phyloP scores from a whole-genome alignment of 495 filamentous ascomycete genomes.

The Elasticomyces elasticus region DNA sequence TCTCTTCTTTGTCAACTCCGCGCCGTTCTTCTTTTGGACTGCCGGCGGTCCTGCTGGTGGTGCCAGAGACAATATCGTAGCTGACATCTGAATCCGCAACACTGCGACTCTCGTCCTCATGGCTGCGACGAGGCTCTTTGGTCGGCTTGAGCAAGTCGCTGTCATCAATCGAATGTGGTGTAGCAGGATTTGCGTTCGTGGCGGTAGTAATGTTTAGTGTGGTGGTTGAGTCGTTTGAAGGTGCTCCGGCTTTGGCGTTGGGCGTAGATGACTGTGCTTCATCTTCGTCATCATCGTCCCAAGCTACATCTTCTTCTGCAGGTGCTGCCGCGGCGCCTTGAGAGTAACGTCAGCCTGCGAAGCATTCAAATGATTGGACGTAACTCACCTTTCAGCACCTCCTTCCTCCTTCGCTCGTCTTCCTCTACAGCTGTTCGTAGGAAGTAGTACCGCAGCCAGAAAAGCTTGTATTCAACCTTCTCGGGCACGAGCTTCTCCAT shows the following conservation, averaged over 20 bases:
- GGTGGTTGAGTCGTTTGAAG: slow-evolving; percentile 12
- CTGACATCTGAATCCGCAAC: slow-evolving; percentile 82
- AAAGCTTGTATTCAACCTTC: slow-evolving; percentile 72
- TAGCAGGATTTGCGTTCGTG: slow-evolving; percentile 20
- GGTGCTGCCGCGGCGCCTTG: slow-evolving; percentile 46
- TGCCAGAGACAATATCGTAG: slow-evolving; percentile 86
- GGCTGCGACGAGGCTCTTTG: slow-evolving; percentile 62
- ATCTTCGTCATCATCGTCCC: slow-evolving; percentile 72
- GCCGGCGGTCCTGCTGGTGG: slow-evolving; percentile 63
- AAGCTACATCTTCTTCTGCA: slow-evolving; percentile 68
- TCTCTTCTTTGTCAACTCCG: slow-evolving; percentile 44
- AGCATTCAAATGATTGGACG: background rate
- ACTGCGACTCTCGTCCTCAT: slow-evolving; percentile 61
- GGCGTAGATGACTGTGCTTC: slow-evolving; percentile 40
- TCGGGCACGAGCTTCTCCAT: slow-evolving; percentile 97
- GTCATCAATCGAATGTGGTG: slow-evolving; percentile 20
- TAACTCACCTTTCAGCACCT: slow-evolving; percentile 76
- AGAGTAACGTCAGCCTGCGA: background rate
- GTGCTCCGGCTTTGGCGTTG: slow-evolving; percentile 11
- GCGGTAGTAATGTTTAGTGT: slow-evolving; percentile 20
- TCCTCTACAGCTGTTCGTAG: slow-evolving; percentile 85
- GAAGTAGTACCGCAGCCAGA: slow-evolving; percentile 97
- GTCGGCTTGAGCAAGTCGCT: slow-evolving; percentile 31
- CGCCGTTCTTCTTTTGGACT: slow-evolving; percentile 60
- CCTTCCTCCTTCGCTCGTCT: slow-evolving; percentile 83